Percentiles rank a stretch among this genome's conserved stretches.
Evolutionary conservation across 2,329 filamentous ascomycete species (phyloP).

Genomic region (Diplodia scrobiculata): DNA sequence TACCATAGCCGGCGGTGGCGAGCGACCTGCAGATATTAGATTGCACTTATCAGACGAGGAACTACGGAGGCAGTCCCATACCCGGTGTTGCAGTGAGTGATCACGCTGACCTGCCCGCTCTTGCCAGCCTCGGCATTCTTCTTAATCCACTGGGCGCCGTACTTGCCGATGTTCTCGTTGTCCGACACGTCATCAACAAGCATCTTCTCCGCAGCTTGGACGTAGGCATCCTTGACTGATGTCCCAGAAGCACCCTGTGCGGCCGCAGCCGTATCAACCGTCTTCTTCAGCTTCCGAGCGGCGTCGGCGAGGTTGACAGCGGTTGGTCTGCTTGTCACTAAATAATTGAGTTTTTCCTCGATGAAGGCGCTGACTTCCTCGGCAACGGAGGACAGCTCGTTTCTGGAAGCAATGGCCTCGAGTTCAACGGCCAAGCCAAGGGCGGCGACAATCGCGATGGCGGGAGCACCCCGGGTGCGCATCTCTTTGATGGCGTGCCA

Average conservation of each 20-base stretch:
- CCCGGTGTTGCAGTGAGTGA: conserved; percentile 99
- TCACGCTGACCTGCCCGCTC: conserved; percentile 68
- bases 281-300: conserved; percentile 72
- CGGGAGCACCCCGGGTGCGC: conserved; percentile 80
- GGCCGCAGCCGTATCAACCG: conserved; percentile 57
- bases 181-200: conserved; percentile 82
- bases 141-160: conserved; percentile 82
- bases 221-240: conserved; percentile 68
- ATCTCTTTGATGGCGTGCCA: conserved; percentile 83
- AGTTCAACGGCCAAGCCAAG: conserved; percentile 86
- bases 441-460: conserved; percentile 96
- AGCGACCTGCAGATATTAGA: conserved; percentile 63
- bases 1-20: conserved; percentile 96
- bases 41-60: conserved; percentile 32
- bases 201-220: conserved; percentile 81
- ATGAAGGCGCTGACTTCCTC: conserved; percentile 70
- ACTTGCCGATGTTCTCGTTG: conserved; percentile 80
- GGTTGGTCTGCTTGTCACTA: conserved; percentile 86
- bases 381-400: conserved; percentile 52
- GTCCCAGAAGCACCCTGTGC: conserved; percentile 51
- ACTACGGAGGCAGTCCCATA: conserved; percentile 41
- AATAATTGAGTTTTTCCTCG: conserved; percentile 75
- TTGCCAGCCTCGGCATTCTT: conserved; percentile 57
- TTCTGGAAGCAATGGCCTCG: conserved; percentile 50
- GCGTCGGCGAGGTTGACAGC: conserved; percentile 94